phyloP scores from a whole-genome alignment of 129 eudicot genomes.

The Flaveria bidentis region DNA sequence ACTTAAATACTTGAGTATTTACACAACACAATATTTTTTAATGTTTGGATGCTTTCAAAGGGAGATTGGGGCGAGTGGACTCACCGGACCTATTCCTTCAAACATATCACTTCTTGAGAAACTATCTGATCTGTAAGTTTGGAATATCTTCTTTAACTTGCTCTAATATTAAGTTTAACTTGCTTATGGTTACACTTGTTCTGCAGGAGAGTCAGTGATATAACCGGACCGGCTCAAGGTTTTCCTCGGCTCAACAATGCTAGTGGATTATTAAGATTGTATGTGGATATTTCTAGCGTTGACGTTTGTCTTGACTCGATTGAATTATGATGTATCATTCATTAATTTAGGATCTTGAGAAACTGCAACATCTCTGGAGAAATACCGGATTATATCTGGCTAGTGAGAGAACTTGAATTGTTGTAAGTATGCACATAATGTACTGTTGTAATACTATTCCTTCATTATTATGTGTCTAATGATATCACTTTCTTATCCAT shows the following conservation, averaged over 20 bases:
- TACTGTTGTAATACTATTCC: not conserved
- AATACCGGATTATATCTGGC: conserved; percentile 73
- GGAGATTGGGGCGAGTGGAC: conserved; percentile 83
- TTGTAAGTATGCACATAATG: conserved; percentile 51
- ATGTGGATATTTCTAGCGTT: conserved; percentile 28
- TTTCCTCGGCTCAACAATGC: conserved; percentile 60
- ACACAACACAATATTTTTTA: not conserved
- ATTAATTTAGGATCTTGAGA: conserved; percentile 68
- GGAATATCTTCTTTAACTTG: not conserved
- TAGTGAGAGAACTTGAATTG: conserved; percentile 44
- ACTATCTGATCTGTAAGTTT: conserved; percentile 67
- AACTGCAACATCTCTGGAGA: conserved; percentile 73
- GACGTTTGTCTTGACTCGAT: conserved; percentile 14
- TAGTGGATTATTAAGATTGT: conserved; percentile 57
- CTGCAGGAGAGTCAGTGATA: conserved; percentile 76
- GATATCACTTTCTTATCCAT: conserved; percentile 16
- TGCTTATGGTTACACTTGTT: conserved; percentile 18
- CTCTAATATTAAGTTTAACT: not conserved
- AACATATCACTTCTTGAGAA: conserved; percentile 53
- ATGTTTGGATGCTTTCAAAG: conserved; percentile 42
- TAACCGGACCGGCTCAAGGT: conserved; percentile 53
- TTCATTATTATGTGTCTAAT: conserved; percentile 2
- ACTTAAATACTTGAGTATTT: not conserved
- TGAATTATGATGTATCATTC: conserved; percentile 19
- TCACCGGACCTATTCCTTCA: conserved; percentile 86